Evolutionary conservation across 1,284 basidiomycete genomes (phyloP), one percentile per base, ranked within the genome.

Genomic region (Ceratobasidium sp.): DNA sequence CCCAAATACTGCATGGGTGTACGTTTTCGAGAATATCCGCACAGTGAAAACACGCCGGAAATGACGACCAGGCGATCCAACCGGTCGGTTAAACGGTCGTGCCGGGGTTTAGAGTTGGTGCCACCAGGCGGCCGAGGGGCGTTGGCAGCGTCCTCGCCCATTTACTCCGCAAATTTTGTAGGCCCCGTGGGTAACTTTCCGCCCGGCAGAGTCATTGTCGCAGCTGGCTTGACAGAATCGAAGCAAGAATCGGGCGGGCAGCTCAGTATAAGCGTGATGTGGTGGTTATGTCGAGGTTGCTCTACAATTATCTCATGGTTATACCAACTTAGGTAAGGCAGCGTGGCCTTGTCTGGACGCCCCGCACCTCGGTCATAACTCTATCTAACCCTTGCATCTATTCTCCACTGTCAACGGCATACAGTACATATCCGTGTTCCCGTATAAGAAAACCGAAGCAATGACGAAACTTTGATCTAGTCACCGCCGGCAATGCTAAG

Each of bases 151-250:
- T 66, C 64, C 62, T 38, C 50, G 59, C n/a, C 27, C 27, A 27
- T 55, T 33, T 48, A 35, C 71, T 41, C 71, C 71, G 62, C 71
- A 74, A 64, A 54, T 54, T 5, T 35, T 33, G 4, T 33, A n/a
- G 54, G 59, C 41, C 60, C 50, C 71, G 59, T 62, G 71, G 59
- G 60, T 74, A 74, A 62, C 48, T 59, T 65, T 60, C 48, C 60
- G 23, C 10, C 18, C 14, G 54, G 27, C 66, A 54, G 66, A 68
- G 66, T 68, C 66, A 41, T 8, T 16, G 66, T 18, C 66, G 66
- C 66, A 54, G 20, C 48, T 50, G n/a, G 50, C 27, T 20, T 35
- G 46, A 54, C 46, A 27, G 48, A 27, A 54, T 33, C 6, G 20
- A 54, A 54, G 30, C n/a, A 30, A 50, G 16, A 38, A 65, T 65